Evolutionary conservation across 371 early-diverging fungal genomes (phyloP).

Genomic region (Scutellospora calospora): DNA sequence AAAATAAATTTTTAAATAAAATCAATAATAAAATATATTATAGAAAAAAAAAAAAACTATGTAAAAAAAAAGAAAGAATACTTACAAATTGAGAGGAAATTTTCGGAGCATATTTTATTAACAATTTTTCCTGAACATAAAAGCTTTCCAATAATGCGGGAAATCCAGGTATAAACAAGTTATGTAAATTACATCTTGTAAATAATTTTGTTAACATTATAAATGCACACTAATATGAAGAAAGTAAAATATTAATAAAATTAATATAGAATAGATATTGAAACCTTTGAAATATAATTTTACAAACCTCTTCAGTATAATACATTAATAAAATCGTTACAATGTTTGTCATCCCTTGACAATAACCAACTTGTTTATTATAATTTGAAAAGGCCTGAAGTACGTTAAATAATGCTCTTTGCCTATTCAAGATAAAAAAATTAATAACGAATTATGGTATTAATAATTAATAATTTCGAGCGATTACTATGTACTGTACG

Average conservation of each 20-base stretch:
- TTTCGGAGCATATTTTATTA: constrained; percentile 60
- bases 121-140: constrained; percentile 65
- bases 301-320: constrained; percentile 87
- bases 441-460: neutral
- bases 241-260: neutral
- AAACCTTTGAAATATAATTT: neutral
- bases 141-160: constrained; percentile 70
- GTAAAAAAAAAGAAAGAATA: neutral
- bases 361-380: constrained; percentile 91
- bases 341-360: constrained; percentile 95
- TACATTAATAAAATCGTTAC: constrained; percentile 88
- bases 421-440: constrained; percentile 50
- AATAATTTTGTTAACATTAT: constrained; percentile 64
- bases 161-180: constrained; percentile 69
- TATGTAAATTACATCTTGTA: constrained; percentile 59
- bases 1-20: neutral
- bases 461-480: neutral
- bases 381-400: constrained; percentile 84
- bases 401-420: constrained; percentile 80
- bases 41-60: neutral
- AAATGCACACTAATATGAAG: constrained; percentile 59
- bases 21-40: neutral
- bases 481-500: neutral
- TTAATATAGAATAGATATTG: neutral
- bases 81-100: constrained; percentile 63